Conservation (phyloP, 768 basidiomycete genomes). For the Tulasnella sp. region DNA sequence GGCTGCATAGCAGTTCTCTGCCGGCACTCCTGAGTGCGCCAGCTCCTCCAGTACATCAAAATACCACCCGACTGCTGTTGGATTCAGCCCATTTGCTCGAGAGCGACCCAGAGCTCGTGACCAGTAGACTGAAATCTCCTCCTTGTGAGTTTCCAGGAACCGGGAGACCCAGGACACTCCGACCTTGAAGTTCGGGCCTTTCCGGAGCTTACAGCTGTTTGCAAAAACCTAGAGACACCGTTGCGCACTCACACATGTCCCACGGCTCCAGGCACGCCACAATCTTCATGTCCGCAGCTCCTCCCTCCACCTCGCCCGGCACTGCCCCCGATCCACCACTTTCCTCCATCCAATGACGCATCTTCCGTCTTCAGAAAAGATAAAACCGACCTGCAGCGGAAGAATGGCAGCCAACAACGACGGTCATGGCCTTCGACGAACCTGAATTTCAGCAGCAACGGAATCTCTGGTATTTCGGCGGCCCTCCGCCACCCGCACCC, state of each 20-base stretch:
- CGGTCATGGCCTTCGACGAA: background rate
- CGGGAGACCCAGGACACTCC: conserved; percentile 21
- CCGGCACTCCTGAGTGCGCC: background rate
- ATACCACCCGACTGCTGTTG: conserved; percentile 10
- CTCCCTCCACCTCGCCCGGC: background rate
- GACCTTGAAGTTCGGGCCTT: background rate
- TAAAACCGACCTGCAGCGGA: background rate
- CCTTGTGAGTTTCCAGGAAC: conserved; percentile 16
- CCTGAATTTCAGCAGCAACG: background rate
- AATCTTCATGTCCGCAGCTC: background rate
- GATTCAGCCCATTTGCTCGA: conserved; percentile 21
- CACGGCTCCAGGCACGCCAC: background rate
- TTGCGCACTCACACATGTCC: background rate
- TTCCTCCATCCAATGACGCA: background rate
- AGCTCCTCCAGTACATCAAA: conserved; percentile 24
- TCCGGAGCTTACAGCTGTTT: background rate
- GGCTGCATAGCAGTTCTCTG: conserved; percentile 13
- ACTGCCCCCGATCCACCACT: background rate
- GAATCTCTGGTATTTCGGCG: background rate
- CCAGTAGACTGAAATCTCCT: background rate
- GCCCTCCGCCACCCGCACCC: background rate
- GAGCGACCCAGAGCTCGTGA: background rate
- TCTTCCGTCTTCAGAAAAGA: background rate
- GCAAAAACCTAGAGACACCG: background rate
- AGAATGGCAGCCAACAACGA: background rate